Base-by-base conservation (phyloP, 768 basidiomycete species). In the Termitomyces sp. region DNA sequence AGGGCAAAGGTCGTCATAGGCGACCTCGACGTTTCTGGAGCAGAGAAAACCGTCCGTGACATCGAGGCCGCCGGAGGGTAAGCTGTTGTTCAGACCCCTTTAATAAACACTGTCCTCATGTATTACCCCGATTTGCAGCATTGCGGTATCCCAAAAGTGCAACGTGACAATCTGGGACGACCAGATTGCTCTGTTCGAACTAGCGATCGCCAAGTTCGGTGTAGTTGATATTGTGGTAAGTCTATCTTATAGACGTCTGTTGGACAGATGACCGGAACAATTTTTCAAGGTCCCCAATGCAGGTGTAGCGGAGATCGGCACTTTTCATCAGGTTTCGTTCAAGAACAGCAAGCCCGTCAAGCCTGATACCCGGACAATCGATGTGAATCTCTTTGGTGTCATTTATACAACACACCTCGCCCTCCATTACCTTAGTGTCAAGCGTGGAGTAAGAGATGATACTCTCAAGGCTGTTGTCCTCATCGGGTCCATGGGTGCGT, bases 1-100 rank as follows among this genome's bases (percentile, higher is more conserved):
- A 83, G 82, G 2, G 79, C 81, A 15, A 81, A 78, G 57, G 68
- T 81, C 5, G 73, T 83, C 42, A 78, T 84, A 60, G 83, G 78
- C 23, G 82, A 85, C 64, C 56, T 74, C 44, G 76, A 84, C 58
- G 52, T 66, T 9, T 62, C 63, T 18, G 74, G 71, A 2, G 79
- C 73, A 12, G 64, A 75, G 56, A 68, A 67, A 35, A 73, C 74
- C 12, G 78, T 75, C 3, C 46, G 60, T 5, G 71, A 77, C 41
- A 80, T 81, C 50, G 62, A 65, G 49, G 61, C 61, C 36, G 63
- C 63, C 11, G 78, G 80, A 62, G 76, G 82, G 80, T 81, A 59
- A 43, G 75, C 23, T 47, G 27, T 43, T 33, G 15, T 42, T 32
- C 29, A 35, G 46, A 49, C 44, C 31, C 49, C 36, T 40, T 40